phyloP scores from a whole-genome alignment of 331 rosid genomes.

The Prunus yedoensis region DNA sequence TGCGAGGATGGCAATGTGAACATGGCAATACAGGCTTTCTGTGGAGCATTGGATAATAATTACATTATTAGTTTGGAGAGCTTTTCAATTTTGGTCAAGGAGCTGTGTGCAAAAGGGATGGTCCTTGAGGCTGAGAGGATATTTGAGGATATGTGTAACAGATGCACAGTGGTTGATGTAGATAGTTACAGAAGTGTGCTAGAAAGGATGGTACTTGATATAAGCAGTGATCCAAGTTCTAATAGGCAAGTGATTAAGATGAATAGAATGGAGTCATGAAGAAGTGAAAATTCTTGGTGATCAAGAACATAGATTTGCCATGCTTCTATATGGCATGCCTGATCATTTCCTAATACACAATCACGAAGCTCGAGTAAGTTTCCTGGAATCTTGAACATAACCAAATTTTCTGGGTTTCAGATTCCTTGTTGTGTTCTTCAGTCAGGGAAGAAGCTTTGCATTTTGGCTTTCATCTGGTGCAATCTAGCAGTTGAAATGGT shows the following conservation, averaged over 20 bases:
- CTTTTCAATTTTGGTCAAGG: conserved; percentile 32
- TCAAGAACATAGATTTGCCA: background rate
- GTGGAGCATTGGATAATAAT: conserved; percentile 30
- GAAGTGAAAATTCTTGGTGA: too few species aligned
- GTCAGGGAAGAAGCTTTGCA: too few species aligned
- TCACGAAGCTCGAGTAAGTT: background rate
- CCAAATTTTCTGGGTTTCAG: background rate
- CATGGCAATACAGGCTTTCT: conserved; percentile 35
- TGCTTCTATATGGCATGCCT: background rate
- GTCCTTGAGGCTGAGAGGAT: conserved; percentile 31
- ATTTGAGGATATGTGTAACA: conserved; percentile 35
- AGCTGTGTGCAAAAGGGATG: conserved; percentile 29
- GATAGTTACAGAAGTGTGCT: conserved; percentile 31
- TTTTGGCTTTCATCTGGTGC: too few species aligned
- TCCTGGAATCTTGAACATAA: background rate
- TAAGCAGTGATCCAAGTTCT: background rate
- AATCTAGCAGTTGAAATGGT: too few species aligned
- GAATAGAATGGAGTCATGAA: background rate
- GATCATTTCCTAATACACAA: too few species aligned
- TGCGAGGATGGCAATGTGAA: conserved; percentile 39
- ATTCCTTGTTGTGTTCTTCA: background rate
- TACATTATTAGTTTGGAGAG: conserved; percentile 36
- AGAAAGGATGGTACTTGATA: background rate
- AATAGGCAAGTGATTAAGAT: background rate
- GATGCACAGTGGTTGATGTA: conserved; percentile 19